A percentile compares a stretch with the other conserved stretches of the same genome.
Evolutionary conservation across 2,329 filamentous ascomycete genomes (phyloP).

Genomic region (Cladosporium phlei): DNA sequence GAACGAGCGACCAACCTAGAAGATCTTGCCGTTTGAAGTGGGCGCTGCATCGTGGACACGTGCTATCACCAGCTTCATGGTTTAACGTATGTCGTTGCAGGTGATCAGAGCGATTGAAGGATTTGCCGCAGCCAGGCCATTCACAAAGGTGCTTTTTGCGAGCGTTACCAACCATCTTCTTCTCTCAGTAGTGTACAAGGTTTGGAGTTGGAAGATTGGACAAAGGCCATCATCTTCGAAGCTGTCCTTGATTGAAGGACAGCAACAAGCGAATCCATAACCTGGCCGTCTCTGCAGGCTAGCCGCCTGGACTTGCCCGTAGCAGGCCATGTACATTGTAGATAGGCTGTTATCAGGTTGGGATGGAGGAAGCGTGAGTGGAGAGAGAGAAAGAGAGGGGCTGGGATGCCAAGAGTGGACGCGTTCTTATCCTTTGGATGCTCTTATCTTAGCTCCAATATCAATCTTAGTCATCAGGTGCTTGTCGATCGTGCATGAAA

Average conservation of each 20-base stretch:
- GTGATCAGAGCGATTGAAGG: constrained; percentile 56
- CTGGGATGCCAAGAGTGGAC: neutral
- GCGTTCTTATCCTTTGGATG: neutral
- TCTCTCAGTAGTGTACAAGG: too few relatives aligned
- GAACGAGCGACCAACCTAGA: constrained; percentile 42
- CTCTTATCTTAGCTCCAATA: constrained; percentile 4
- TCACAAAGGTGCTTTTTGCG: constrained; percentile 33
- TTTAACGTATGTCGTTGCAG: constrained; percentile 55
- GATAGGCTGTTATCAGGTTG: neutral
- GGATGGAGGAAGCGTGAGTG: neutral
- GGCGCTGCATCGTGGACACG: constrained; percentile 55
- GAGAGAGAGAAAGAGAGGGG: neutral
- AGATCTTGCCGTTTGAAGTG: constrained; percentile 60
- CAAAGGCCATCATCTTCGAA: too few relatives aligned
- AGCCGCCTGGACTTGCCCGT: neutral
- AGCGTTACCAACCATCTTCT: neutral
- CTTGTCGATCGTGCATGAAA: too few relatives aligned
- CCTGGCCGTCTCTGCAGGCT: neutral
- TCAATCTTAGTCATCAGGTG: too few relatives aligned
- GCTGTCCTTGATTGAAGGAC: too few relatives aligned
- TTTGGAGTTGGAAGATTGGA: too few relatives aligned
- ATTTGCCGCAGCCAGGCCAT: constrained; percentile 47
- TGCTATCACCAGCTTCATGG: constrained; percentile 50
- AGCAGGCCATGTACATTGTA: neutral
- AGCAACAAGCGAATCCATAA: neutral